Evolutionary conservation across 2,329 filamentous ascomycete genomes (phyloP).

Genomic region (Penicillium olsonii): DNA sequence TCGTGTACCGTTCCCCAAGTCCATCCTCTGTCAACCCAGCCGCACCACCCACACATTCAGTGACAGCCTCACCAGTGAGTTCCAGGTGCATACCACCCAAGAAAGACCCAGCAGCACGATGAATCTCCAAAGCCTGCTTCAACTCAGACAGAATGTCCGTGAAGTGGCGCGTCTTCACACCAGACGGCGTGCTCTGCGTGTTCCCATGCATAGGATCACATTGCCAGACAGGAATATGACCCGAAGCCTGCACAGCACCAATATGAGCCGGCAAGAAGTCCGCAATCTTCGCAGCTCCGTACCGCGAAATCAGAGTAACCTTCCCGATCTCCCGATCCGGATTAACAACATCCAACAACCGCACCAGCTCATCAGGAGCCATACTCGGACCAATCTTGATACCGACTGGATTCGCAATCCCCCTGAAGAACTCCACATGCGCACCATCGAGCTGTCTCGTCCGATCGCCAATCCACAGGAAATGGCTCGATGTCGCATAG

Average conservation of each 20-base stretch:
- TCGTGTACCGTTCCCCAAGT: slow-evolving; percentile 86
- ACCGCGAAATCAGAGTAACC: slow-evolving; percentile 93
- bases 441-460: slow-evolving; percentile 90
- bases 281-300: slow-evolving; percentile 77
- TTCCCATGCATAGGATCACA: slow-evolving; percentile 98
- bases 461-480: slow-evolving; percentile 97
- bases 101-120: slow-evolving; percentile 79
- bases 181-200: slow-evolving; percentile 65
- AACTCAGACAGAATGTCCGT: slow-evolving; percentile 87
- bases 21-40: slow-evolving; percentile 86
- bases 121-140: slow-evolving; percentile 77
- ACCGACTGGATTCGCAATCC: slow-evolving; percentile 92
- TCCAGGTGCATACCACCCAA: slow-evolving; percentile 94
- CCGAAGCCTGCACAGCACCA: slow-evolving; percentile 79
- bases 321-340: slow-evolving; percentile 81
- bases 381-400: slow-evolving; percentile 95
- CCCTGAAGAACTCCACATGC: slow-evolving; percentile 96
- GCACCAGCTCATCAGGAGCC: slow-evolving; percentile 70
- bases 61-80: slow-evolving; percentile 92
- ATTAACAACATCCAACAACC: slow-evolving; percentile 82
- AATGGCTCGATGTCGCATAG: slow-evolving; percentile 94
- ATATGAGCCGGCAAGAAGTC: slow-evolving; percentile 81
- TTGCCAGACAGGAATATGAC: slow-evolving; percentile 84
- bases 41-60: slow-evolving; percentile 90
- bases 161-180: slow-evolving; percentile 92